These are phyloP conservation scores for Phaeosphaeria sp. DNA, from an alignment of 2,329 filamentous ascomycete species.

Conservation along the genomic window DNA sequence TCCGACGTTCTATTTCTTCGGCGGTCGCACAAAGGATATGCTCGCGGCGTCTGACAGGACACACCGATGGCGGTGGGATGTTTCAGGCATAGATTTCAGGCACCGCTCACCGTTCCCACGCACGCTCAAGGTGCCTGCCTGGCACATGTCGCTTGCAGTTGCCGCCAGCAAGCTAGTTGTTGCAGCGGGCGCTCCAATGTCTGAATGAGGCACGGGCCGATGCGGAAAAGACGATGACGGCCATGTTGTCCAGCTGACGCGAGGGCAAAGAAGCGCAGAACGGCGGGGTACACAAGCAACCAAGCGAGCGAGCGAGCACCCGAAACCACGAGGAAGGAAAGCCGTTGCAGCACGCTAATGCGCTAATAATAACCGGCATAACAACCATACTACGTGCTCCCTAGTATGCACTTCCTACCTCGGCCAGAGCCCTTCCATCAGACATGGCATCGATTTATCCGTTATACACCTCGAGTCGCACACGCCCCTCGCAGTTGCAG, in stretches of 20 bases:
- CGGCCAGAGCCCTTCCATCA: neutral
- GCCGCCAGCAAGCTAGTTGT: neutral
- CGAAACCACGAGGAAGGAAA: constrained; percentile 20
- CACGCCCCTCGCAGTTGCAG: neutral
- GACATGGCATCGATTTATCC: neutral
- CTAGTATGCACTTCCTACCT: neutral
- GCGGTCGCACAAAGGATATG: constrained; percentile 1
- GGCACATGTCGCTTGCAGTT: neutral
- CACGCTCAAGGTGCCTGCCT: neutral
- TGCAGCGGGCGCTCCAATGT: neutral
- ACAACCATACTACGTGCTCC: neutral
- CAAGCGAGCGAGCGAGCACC: constrained; percentile 13
- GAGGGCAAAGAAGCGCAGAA: constrained; percentile 1
- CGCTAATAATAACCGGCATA: constrained; percentile 12
- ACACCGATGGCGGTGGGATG: constrained; percentile 4
- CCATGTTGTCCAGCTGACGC: constrained; percentile 5
- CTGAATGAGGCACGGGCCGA: neutral
- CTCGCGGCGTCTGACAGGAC: constrained; percentile 7
- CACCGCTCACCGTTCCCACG: constrained; percentile 2
- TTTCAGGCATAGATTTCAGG: neutral
- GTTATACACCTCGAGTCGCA: neutral
- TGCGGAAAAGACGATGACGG: constrained; percentile 4
- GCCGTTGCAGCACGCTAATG: constrained; percentile 18
- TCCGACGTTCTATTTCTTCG: constrained; percentile 2
- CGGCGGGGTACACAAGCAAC: constrained; percentile 16